Percentiles rank a stretch among this genome's conserved stretches.
phyloP scores from a whole-genome alignment of 2,329 filamentous ascomycete species.

The Colletotrichum liaoningense region DNA sequence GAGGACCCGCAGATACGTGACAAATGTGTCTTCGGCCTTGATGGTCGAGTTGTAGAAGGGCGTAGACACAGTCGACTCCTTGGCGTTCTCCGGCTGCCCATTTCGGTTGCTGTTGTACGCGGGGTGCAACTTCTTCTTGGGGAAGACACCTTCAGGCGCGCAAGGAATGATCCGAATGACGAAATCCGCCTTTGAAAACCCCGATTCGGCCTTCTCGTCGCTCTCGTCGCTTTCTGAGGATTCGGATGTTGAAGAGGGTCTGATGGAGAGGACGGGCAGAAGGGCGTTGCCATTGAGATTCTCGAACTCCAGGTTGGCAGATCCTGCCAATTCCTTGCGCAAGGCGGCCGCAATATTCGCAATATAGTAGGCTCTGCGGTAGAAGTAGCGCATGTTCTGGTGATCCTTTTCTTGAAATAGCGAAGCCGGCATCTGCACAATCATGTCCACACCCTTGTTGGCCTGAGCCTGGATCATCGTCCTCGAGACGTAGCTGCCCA shows the following conservation, averaged over 20 bases:
- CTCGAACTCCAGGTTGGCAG: slow-evolving; percentile 71
- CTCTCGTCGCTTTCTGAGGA: slow-evolving; percentile 36
- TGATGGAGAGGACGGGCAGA: slow-evolving; percentile 72
- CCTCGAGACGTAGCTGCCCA: slow-evolving; percentile 86
- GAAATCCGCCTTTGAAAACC: slow-evolving; percentile 52
- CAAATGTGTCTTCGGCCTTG: slow-evolving; percentile 79
- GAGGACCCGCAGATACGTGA: slow-evolving; percentile 80
- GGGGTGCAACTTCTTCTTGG: slow-evolving; percentile 76
- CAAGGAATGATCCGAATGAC: slow-evolving; percentile 83
- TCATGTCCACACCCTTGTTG: slow-evolving; percentile 78
- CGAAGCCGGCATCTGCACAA: slow-evolving; percentile 83
- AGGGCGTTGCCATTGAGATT: slow-evolving; percentile 79
- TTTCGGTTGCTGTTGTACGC: slow-evolving; percentile 76
- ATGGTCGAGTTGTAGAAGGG: slow-evolving; percentile 92
- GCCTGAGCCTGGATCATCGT: slow-evolving; percentile 76
- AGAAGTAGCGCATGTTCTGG: slow-evolving; percentile 91
- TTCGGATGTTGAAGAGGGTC: slow-evolving; percentile 45
- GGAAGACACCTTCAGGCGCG: slow-evolving; percentile 76
- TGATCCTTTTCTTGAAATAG: slow-evolving; percentile 97
- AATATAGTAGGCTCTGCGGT: slow-evolving; percentile 92
- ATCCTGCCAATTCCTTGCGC: slow-evolving; percentile 64
- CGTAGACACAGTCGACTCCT: slow-evolving; percentile 63
- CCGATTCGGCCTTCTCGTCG: slow-evolving; percentile 36
- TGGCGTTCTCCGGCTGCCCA: slow-evolving; percentile 56
- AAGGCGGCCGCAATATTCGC: slow-evolving; percentile 82